Percentiles rank a stretch among this genome's conserved stretches.
These are phyloP conservation scores for Fusarium marasasianum DNA, from an alignment of 2,329 filamentous ascomycete genomes.

Conservation along the genomic window DNA sequence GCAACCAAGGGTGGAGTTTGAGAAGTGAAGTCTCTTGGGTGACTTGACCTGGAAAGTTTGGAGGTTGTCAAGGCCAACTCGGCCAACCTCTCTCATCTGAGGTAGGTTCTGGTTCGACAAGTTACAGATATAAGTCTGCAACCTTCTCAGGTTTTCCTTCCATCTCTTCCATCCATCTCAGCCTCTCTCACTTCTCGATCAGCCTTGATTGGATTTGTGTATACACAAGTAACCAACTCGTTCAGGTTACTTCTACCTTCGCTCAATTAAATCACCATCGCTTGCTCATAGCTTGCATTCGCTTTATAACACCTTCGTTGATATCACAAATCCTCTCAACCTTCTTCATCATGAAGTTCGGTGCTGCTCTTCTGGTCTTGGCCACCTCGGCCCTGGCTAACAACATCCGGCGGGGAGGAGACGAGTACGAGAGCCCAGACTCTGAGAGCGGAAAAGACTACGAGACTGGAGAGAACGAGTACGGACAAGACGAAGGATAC, in stretches of 20 bases:
- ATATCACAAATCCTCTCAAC: constrained; percentile 10
- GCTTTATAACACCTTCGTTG: constrained; percentile 29
- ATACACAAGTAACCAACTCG: constrained; percentile 42
- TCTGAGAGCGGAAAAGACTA: constrained; percentile 16
- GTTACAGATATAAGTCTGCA: constrained; percentile 39
- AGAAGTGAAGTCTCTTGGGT: constrained; percentile 23
- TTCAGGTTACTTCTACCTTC: constrained; percentile 46
- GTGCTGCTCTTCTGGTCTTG: constrained; percentile 37
- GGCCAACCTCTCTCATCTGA: constrained; percentile 13
- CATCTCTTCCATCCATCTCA: constrained; percentile 28
- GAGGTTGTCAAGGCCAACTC: constrained; percentile 35
- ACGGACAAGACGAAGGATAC: constrained; percentile 14
- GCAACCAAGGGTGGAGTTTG: constrained; percentile 37
- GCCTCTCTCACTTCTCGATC: constrained; percentile 22
- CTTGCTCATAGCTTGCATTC: constrained; percentile 35
- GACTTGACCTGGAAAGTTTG: constrained; percentile 20
- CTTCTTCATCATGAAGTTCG: constrained; percentile 40
- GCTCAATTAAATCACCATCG: constrained; percentile 31
- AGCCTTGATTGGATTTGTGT: constrained; percentile 18
- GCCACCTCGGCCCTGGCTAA: constrained; percentile 40
- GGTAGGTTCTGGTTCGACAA: neutral
- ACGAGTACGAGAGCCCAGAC: constrained; percentile 21
- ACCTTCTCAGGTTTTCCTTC: constrained; percentile 16
- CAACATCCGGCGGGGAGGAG: constrained; percentile 33
- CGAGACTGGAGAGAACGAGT: constrained; percentile 11